Evolutionary conservation across 192 early-diverging fungal genomes (phyloP), one percentile per base, ranked within the genome.

Genomic region (Coemansia sp.): DNA sequence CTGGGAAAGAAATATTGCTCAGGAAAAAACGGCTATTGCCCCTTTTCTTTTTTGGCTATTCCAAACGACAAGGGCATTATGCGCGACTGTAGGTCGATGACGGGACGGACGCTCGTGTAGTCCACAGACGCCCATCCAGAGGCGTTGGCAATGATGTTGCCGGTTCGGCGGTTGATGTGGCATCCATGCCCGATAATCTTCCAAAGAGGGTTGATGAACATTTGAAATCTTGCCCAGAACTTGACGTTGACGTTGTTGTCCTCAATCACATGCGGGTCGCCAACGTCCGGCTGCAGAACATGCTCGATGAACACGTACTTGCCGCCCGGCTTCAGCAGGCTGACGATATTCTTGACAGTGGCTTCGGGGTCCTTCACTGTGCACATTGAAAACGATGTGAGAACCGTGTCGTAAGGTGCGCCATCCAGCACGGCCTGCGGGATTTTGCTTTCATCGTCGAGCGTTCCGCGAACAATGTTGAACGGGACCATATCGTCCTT

Each of bases 31-130:
- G 1, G 6, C 23, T 52, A 20, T 14, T 57, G 13, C 33, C 11
- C 15, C 9, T 40, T 45, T 5, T 70, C 70, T 49, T 81, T 81
- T 29, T 41, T 69, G n/a, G 78, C 78, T 41, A 69, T 72, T 35
- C 78, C 78, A 64, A 81, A 72, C 25, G 73, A 69, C 36, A 81
- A 42, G 1, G 78, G 73, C 78, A 81, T 75, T 25, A 81, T 64
- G 0, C 66, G 59, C 1, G 78, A 71, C 34, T 75, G 66, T 14
- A 75, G 34, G 19, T 81, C 73, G 9, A 81, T 66, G 19, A 56
- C 59, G 0, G 70, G 73, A 20, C 78, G 73, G 13, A 75, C 64
- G 43, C 58, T 69, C 53, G 65, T 73, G 52, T 81, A 81, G 36
- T 75, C 70, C 17, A 75, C 73, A 0, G 55, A 38, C 56, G 64